Base-by-base conservation (phyloP, 164 flowering plant species). In the Paratinospora sagittata region DNA sequence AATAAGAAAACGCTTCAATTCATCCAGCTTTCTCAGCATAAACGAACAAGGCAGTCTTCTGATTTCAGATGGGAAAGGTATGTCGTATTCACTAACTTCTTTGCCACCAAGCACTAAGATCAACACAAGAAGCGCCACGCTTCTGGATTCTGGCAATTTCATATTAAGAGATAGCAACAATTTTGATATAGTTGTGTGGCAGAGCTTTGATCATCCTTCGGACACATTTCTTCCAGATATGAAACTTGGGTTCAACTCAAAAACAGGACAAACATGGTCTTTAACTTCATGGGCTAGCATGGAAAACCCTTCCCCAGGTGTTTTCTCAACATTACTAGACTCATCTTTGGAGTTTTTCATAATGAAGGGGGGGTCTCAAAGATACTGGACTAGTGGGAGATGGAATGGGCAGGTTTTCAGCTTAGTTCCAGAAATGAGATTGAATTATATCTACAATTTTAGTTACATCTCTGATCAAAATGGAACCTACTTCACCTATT, bases 291-390 rank as follows among this genome's bases (percentile, higher is more conserved):
- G 94, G 94, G 89, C 75, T 64, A 90, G 74, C 49, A 2, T 34
- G 5, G 85, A 86, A 1, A 87, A 90, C 78, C 96, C 96, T 9
- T 78, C 89, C 5, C 74, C 84, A 0, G 98, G 96, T 62, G 77
- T 76, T 0, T 30, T 30, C 75, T 73, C 85, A n/a, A 74, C 86
- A 6, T 83, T 85, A 76, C 69, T 85, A 0, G 85, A 82, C 37
- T 85, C 84, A 33, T 30, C 34, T 0, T 1, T 6, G 39, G 14
- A 2, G 66, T 45, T 24, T 74, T 34, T 9, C 70, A 80, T 33
- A 19, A 70, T 75, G 80, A 77, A 72, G n/a, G 34, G 34, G 4
- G 19, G 30, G 43, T 57, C 76, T 27, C 8, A 21, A 27, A 6
- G 7, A 26, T 75, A 73, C 33, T 78, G 81, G 81, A 55, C 33